phyloP scores from a whole-genome alignment of 2,329 filamentous ascomycete genomes.

The Verticillium nubilum region DNA sequence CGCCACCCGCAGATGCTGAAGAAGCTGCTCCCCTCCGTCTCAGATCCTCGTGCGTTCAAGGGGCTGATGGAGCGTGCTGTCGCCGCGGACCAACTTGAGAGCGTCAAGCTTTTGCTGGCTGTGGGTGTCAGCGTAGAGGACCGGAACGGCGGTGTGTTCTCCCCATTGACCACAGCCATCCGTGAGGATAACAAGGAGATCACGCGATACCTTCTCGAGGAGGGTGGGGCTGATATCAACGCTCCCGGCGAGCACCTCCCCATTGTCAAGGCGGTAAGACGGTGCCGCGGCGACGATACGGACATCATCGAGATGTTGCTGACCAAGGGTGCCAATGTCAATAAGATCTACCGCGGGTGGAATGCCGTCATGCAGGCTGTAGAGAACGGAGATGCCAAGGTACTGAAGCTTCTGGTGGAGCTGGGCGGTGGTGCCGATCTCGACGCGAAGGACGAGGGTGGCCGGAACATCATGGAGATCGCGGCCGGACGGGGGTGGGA shows the following conservation, averaged over 20 bases:
- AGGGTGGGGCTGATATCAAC: slow-evolving; percentile 59
- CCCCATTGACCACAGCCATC: slow-evolving; percentile 61
- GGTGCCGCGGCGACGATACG: slow-evolving; percentile 48
- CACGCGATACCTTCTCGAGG: slow-evolving; percentile 54
- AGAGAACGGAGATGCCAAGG: slow-evolving; percentile 53
- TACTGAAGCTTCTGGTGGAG: slow-evolving; percentile 46
- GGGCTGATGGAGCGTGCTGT: slow-evolving; percentile 65
- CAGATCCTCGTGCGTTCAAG: slow-evolving; percentile 56
- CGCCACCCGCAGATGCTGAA: slow-evolving; percentile 53
- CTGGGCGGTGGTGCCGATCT: slow-evolving; percentile 41
- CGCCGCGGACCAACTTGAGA: slow-evolving; percentile 60
- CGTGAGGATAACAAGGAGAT: slow-evolving; percentile 58
- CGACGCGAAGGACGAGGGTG: slow-evolving; percentile 46
- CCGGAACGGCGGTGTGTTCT: slow-evolving; percentile 69
- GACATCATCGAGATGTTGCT: slow-evolving; percentile 59
- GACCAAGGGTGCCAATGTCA: slow-evolving; percentile 59
- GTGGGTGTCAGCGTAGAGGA: slow-evolving; percentile 65
- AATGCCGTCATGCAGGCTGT: slow-evolving; percentile 62
- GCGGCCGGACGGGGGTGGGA: slow-evolving; percentile 53
- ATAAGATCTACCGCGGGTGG: slow-evolving; percentile 62
- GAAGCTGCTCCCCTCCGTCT: slow-evolving; percentile 50
- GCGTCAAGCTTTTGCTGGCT: slow-evolving; percentile 59
- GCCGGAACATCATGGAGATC: slow-evolving; percentile 50
- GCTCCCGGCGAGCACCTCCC: slow-evolving; percentile 65
- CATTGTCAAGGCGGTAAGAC: slow-evolving; percentile 62